Evolutionary conservation across 1,284 basidiomycete genomes (phyloP), one percentile per base, ranked within the genome.

Genomic region (Leccinum subatratum): DNA sequence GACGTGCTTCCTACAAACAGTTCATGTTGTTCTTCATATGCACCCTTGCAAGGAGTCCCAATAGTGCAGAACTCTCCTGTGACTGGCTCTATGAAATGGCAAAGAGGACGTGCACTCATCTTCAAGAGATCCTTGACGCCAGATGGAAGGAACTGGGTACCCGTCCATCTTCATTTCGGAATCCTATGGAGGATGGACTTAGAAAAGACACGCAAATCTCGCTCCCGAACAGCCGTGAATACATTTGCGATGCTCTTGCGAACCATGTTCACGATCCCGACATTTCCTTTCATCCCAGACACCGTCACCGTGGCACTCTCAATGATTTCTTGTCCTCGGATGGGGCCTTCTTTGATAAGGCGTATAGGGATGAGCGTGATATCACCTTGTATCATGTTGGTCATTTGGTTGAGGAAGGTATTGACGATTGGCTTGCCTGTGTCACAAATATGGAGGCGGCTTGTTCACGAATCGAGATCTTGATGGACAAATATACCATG

Each of bases 341-440:
- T 37, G 70, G 65, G 2, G 9, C 16, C 1, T 69, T 73, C 16
- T 76, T 76, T 37, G 39, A 66, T 8, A 12, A 63, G 1, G 67
- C 56, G 1, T 73, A 68, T 39, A 4, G 4, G 8, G 3, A 22
- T 0, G 69, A 77, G 8, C 58, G 71, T 0, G 62, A 69, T 28
- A 3, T 77, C 16, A 67, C 76, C 0, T 69, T 81, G 0, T 73
- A 70, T 3, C 79, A 82, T 67, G 75, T 82, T n/a, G 79, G 81
- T 66, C 62, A 57, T 12, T 68, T 71, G 2, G 71, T 81, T 16
- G 63, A 73, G 16, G 57, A 72, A 1, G 62, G 64, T 18, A 66
- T 82, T 6, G 77, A 78, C 28, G 45, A 6, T 18, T 81, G 79
- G 79, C 67, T 80, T 7, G 51, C 42, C 20, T 8, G 16, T 4